phyloP scores from a whole-genome alignment of 1,284 basidiomycete species.

The Apiotrichum brassicae region DNA sequence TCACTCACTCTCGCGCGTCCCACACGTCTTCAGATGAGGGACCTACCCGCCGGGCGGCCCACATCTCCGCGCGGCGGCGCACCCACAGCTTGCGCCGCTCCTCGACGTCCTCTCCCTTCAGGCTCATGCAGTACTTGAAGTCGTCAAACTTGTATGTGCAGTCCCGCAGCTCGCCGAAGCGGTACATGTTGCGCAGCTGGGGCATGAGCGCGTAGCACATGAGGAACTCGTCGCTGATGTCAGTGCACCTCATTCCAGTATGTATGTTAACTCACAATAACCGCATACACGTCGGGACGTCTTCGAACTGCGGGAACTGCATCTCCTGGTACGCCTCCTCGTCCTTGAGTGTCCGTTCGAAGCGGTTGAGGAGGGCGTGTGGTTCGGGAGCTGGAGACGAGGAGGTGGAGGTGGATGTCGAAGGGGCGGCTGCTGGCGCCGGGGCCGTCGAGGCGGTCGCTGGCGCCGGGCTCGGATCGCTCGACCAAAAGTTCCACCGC shows the following conservation, averaged over 20 bases:
- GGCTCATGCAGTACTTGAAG: slow-evolving; percentile 90
- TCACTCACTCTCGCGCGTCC: slow-evolving; percentile 72
- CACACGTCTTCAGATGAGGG: slow-evolving; percentile 90
- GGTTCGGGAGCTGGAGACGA: neutral
- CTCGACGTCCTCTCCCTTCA: slow-evolving; percentile 70
- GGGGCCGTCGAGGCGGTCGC: neutral
- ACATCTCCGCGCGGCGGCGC: slow-evolving; percentile 78
- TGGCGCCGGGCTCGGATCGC: neutral
- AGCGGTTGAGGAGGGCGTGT: slow-evolving; percentile 24
- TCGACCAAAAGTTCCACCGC: slow-evolving; percentile 4
- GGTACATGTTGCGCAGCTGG: slow-evolving; percentile 79
- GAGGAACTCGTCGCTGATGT: slow-evolving; percentile 66
- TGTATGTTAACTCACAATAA: slow-evolving; percentile 59
- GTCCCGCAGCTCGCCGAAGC: slow-evolving; percentile 70
- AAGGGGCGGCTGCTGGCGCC: neutral
- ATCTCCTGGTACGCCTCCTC: slow-evolving; percentile 41
- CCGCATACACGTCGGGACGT: slow-evolving; percentile 70
- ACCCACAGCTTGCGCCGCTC: slow-evolving; percentile 77
- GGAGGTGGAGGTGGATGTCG: neutral
- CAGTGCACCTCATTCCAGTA: too few species aligned
- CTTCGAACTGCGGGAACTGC: slow-evolving; percentile 62
- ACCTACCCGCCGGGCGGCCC: slow-evolving; percentile 66
- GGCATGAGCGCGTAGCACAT: slow-evolving; percentile 72
- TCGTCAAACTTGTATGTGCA: slow-evolving; percentile 79
- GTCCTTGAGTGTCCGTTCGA: slow-evolving; percentile 33